Base-by-base conservation (phyloP, 2,329 filamentous ascomycete genomes). In the Drechslera avenae region DNA sequence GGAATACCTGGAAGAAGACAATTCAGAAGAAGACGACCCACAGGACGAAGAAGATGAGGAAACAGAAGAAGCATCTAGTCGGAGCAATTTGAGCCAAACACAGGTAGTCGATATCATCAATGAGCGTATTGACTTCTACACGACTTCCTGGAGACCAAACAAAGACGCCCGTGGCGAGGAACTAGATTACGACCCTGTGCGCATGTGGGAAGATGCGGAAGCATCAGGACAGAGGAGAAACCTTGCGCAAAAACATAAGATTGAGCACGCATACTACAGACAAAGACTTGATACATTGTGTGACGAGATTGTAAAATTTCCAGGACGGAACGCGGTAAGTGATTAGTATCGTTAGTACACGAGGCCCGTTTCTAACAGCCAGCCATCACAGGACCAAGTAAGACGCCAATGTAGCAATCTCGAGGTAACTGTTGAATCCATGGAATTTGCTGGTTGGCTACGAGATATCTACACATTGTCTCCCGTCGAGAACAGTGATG, bases 371-470 rank as follows among this genome's bases (percentile, higher is more conserved):
- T 5, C 44, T 52, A 9, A 52, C 17, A 30, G n/a, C 7, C 4
- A 23, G 14, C 23, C 16, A 5, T 23, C 32, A 2, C 8, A 52
- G 49, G 62, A 71, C 1, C 78, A 85, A 12, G 66, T 94, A 12
- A 73, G 77, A 19, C 74, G 72, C 5, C 82, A 85, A 60, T 85
- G 85, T 40, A 72, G 75, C 9, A 80, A 75, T 30, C 75, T 96
- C 46, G 85, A 93, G 52, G 75, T 78, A 4, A 90, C 80, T 3
- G 73, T 96, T 1, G 80, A 83, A 30, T 81, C 88, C 46, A 81
- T 82, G 40, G 76, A 86, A 62, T 71, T 82, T 32, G 68, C 79
- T 7, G 63, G 66, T 21, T 84, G 79, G 78, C 76, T 76, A 21
- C 28, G 26, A 6, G 37, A 39, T 2, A 58, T 69, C 7, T 69